Conservation (phyloP, 2,329 filamentous ascomycete species). For the Ophiostoma novo-ulmi region DNA sequence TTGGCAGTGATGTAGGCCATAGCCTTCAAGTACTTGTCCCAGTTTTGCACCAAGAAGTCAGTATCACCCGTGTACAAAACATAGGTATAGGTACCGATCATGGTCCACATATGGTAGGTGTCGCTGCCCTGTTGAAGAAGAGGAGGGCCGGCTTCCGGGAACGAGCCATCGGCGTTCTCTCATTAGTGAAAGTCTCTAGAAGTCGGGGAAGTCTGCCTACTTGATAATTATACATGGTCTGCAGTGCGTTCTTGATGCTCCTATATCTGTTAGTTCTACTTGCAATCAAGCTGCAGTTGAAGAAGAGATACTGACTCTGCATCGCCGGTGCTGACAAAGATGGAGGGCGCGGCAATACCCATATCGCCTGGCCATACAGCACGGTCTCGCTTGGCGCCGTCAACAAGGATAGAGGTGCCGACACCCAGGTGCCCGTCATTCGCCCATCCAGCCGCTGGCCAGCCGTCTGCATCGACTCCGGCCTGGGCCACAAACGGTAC, state of each 20-base stretch:
- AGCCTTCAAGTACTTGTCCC: constrained; percentile 34
- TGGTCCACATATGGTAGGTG: constrained; percentile 39
- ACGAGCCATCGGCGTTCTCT: constrained; percentile 38
- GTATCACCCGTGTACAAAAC: constrained; percentile 49
- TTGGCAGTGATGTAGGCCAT: constrained; percentile 32
- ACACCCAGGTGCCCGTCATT: constrained; percentile 35
- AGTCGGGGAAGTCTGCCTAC: constrained; percentile 5
- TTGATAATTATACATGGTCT: constrained; percentile 38
- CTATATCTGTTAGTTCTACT: neutral
- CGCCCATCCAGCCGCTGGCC: constrained; percentile 34
- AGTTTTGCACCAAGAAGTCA: constrained; percentile 33
- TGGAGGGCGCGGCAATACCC: constrained; percentile 47
- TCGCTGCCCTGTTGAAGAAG: constrained; percentile 36
- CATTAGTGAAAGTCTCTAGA: neutral
- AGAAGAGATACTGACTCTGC: constrained; percentile 34
- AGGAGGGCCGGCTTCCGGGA: constrained; percentile 48
- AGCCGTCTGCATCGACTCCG: neutral
- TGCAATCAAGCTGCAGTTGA: neutral
- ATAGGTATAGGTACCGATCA: constrained; percentile 54
- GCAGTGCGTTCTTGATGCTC: constrained; percentile 43
- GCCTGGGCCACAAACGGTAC: constrained; percentile 31
- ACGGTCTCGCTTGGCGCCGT: constrained; percentile 25
- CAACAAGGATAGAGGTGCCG: constrained; percentile 31
- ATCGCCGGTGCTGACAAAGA: constrained; percentile 48
- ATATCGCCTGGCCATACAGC: constrained; percentile 31